Conservation (phyloP, 148 eudicot species). For the Rhododendron ovatum region DNA sequence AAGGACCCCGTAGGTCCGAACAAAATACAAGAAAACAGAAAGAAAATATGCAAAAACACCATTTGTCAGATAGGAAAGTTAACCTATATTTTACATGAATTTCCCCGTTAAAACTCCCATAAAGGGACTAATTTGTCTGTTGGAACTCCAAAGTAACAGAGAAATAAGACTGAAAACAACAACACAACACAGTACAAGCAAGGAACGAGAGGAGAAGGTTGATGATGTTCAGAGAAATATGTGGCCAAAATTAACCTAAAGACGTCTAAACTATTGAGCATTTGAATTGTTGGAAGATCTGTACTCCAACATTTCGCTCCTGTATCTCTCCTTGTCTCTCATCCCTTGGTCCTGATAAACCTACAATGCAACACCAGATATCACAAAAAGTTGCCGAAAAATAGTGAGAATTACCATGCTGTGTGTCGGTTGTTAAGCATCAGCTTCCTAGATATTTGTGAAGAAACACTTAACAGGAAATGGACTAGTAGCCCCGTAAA, state of each 20-base stretch:
- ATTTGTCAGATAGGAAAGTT: neutral
- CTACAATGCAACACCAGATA: slow-evolving; percentile 31
- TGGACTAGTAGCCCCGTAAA: neutral
- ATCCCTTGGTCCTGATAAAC: slow-evolving; percentile 52
- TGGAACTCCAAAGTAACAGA: neutral
- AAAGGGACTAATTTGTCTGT: neutral
- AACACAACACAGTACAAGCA: neutral
- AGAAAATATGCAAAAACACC: neutral
- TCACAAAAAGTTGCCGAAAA: neutral
- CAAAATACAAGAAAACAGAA: neutral
- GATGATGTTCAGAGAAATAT: neutral
- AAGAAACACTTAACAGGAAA: neutral
- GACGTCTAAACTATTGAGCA: neutral
- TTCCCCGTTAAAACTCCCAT: neutral
- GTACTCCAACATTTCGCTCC: slow-evolving; percentile 37
- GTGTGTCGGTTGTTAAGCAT: neutral
- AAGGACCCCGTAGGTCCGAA: too few relatives aligned
- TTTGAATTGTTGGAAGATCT: slow-evolving; percentile 24
- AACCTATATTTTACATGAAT: neutral
- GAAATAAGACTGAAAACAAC: neutral
- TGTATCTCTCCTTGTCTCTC: slow-evolving; percentile 49
- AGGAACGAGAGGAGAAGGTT: neutral
- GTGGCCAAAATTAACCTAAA: neutral
- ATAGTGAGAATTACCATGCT: neutral
- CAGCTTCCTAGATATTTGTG: neutral